Evolutionary conservation across 345 rosid species (phyloP).

Genomic region (Eucalyptus fibrosa): DNA sequence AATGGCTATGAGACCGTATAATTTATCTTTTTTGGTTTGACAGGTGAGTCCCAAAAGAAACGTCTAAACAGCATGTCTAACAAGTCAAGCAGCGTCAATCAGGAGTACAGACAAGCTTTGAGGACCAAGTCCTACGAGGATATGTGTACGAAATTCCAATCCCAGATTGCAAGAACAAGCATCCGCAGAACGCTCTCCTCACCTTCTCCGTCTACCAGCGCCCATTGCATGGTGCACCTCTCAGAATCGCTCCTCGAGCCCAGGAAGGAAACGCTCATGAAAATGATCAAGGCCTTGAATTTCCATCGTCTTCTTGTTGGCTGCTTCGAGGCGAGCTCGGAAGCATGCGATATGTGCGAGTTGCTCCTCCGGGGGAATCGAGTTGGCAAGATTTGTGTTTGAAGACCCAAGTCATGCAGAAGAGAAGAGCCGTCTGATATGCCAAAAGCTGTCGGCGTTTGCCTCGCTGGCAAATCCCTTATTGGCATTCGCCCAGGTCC

Average conservation of each 20-base stretch:
- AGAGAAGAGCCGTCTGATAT: conserved; percentile 1
- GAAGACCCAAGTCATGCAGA: conserved; percentile 1
- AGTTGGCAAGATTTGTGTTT: conserved; percentile 11
- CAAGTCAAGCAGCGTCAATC: conserved; percentile 37
- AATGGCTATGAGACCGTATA: neutral
- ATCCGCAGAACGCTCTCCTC: conserved; percentile 7
- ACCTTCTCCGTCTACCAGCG: neutral
- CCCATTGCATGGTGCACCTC: conserved; percentile 15
- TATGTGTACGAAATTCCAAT: conserved; percentile 42
- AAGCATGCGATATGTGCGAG: conserved; percentile 55
- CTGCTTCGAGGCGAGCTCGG: conserved; percentile 43
- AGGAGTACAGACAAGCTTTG: conserved; percentile 77
- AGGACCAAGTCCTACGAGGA: conserved; percentile 77
- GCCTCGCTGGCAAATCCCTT: conserved; percentile 44
- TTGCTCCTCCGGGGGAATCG: conserved; percentile 38
- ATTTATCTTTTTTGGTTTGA: neutral
- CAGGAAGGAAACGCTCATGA: conserved; percentile 25
- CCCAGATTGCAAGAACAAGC: conserved; percentile 14
- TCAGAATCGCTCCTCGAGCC: conserved; percentile 59
- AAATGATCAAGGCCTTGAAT: conserved; percentile 15
- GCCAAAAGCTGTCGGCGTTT: conserved; percentile 39
- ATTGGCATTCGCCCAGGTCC: conserved; percentile 9
- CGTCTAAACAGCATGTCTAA: neutral
- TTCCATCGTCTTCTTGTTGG: conserved; percentile 30
- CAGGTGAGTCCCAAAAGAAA: neutral